Evolutionary conservation across 1,284 basidiomycete species (phyloP).

Genomic region (Polyporus tsugae): DNA sequence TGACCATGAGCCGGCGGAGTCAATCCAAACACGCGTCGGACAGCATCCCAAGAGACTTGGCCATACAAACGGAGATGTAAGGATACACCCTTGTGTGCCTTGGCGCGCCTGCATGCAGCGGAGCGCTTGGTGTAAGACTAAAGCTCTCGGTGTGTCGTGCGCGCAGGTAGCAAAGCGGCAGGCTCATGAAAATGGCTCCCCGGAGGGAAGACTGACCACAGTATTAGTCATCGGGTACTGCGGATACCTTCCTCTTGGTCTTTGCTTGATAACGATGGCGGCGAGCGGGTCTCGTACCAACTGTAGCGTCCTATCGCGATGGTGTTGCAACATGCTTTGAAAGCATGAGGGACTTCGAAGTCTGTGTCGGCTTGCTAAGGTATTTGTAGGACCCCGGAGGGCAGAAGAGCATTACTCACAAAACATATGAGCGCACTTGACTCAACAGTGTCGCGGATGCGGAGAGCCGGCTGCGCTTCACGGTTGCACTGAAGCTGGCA

Average conservation of each 20-base stretch:
- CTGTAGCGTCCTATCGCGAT: background rate
- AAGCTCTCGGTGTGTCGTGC: background rate
- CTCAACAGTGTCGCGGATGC: background rate
- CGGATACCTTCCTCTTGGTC: background rate
- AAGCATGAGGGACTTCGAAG: background rate
- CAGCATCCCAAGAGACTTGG: constrained; percentile 2
- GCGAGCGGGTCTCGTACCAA: background rate
- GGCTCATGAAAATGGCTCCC: background rate
- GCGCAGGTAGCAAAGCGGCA: background rate
- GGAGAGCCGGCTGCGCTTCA: background rate
- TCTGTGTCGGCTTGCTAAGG: background rate
- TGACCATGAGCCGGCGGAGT: background rate
- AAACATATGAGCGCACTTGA: background rate
- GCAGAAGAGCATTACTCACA: background rate
- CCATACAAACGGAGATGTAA: background rate
- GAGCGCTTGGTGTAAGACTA: background rate
- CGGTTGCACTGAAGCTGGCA: background rate
- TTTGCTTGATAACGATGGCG: background rate
- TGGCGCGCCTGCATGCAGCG: background rate
- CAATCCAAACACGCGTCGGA: background rate
- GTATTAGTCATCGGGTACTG: constrained; percentile 1
- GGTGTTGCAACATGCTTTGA: background rate
- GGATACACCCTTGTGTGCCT: background rate
- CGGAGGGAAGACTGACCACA: background rate
- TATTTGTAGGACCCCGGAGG: background rate